A percentile compares a stretch with the other conserved stretches of the same genome.
Conservation (phyloP, 768 basidiomycete species). For the Suillus americanus region DNA sequence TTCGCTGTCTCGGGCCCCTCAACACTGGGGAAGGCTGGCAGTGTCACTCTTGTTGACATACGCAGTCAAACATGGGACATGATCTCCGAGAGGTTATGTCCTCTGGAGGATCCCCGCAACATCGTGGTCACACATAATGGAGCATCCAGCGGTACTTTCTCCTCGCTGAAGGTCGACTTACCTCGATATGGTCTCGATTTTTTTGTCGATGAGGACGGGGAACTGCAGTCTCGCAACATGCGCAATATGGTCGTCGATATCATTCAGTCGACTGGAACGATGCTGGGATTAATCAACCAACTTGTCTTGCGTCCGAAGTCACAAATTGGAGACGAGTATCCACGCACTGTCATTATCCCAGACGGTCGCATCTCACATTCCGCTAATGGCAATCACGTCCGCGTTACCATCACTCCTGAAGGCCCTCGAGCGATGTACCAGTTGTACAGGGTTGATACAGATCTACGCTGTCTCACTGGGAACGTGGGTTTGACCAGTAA, state of each 20-base stretch:
- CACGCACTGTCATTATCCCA: conserved; percentile 39
- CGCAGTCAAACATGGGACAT: conserved; percentile 27
- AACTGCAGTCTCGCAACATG: conserved; percentile 41
- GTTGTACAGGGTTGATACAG: conserved; percentile 30
- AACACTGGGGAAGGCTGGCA: conserved; percentile 8
- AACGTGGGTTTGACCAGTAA: conserved; percentile 26
- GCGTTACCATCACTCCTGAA: conserved; percentile 12
- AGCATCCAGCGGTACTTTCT: background rate
- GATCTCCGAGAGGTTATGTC: conserved; percentile 23
- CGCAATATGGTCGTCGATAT: conserved; percentile 42
- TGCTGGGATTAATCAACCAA: conserved; percentile 42
- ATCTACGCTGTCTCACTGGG: conserved; percentile 30
- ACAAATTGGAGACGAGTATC: conserved; percentile 3
- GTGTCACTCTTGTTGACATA: conserved; percentile 24
- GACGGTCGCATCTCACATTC: conserved; percentile 26
- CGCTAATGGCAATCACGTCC: conserved; percentile 16
- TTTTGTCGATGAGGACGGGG: conserved; percentile 29
- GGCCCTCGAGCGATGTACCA: conserved; percentile 18
- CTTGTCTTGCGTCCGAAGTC: conserved; percentile 39
- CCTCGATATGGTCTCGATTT: conserved; percentile 45
- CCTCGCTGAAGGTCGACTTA: conserved; percentile 30
- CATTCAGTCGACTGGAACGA: conserved; percentile 40
- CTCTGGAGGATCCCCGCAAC: conserved; percentile 23
- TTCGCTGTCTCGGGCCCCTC: conserved; percentile 12
- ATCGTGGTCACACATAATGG: conserved; percentile 20